Conservation (phyloP, 805 yeast genomes). For the Cyberlindnera petersonii region DNA sequence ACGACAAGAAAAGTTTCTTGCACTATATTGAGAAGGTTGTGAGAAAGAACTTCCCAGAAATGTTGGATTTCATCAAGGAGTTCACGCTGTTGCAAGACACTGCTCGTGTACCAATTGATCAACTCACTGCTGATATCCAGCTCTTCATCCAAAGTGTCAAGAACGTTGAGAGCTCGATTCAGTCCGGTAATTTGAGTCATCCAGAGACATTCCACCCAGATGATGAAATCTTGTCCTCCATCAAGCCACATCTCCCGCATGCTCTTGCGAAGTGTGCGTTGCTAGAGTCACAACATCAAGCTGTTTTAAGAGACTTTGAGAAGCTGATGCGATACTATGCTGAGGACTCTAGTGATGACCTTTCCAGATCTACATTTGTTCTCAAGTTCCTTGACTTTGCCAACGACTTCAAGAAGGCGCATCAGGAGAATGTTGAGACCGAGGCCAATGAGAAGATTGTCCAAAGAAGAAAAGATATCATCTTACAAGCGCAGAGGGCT, state of each 20-base stretch:
- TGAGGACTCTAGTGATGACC: constrained; percentile 74
- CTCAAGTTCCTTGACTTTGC: constrained; percentile 76
- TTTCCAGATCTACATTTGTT: constrained; percentile 67
- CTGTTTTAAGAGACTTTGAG: constrained; percentile 62
- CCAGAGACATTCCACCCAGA: constrained; percentile 75
- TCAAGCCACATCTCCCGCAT: constrained; percentile 64
- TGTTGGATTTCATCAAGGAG: constrained; percentile 72
- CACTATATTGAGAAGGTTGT: constrained; percentile 89
- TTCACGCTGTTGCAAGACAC: constrained; percentile 45
- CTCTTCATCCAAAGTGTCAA: constrained; percentile 56
- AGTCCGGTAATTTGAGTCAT: constrained; percentile 83
- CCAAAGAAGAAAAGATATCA: constrained; percentile 67
- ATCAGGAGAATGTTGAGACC: constrained; percentile 66
- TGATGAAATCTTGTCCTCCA: constrained; percentile 62
- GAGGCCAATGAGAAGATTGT: constrained; percentile 80
- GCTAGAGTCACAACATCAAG: constrained; percentile 57
- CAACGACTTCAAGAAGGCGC: constrained; percentile 74
- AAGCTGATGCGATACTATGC: constrained; percentile 80
- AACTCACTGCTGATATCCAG: constrained; percentile 66
- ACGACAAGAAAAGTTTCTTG: constrained; percentile 77
- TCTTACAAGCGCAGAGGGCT: constrained; percentile 30
- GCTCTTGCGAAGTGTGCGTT: constrained; percentile 70
- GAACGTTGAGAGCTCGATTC: constrained; percentile 70
- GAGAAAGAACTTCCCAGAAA: constrained; percentile 79
- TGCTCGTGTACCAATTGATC: constrained; percentile 78